These are phyloP conservation scores for Articulospora tetracladia DNA, from an alignment of 495 filamentous ascomycete species.

Conservation along the genomic window DNA sequence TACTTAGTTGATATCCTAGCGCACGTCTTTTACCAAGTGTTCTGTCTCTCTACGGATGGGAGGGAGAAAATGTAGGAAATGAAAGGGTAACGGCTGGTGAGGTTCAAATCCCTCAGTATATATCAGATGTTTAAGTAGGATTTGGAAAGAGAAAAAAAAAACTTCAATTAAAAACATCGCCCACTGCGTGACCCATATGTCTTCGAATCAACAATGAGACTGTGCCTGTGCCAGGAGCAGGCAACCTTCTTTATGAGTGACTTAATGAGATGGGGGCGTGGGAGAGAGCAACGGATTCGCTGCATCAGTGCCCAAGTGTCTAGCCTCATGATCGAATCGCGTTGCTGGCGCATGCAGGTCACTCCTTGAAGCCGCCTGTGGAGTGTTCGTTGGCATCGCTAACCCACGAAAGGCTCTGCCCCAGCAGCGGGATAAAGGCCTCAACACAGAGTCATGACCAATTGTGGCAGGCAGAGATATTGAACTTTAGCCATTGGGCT, in stretches of 20 bases:
- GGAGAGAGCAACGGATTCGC: not conserved
- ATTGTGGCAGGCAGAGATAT: not conserved
- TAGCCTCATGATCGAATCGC: conserved; percentile 3
- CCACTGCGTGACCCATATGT: not conserved
- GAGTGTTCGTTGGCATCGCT: conserved; percentile 6
- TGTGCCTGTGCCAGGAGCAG: not conserved
- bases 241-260: conserved; percentile 3
- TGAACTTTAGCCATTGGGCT: not conserved
- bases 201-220: conserved; percentile 11
- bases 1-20: too few relatives aligned
- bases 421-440: not conserved
- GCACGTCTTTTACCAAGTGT: not conserved
- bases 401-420: not conserved
- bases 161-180: conserved; percentile 1
- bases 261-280: conserved; percentile 1
- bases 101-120: too few relatives aligned
- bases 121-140: too few relatives aligned
- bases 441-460: not conserved
- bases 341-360: conserved; percentile 7
- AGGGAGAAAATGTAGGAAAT: too few relatives aligned
- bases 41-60: not conserved
- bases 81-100: too few relatives aligned
- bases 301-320: conserved; percentile 16
- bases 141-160: too few relatives aligned
- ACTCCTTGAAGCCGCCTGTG: not conserved